These are phyloP conservation scores for Phytophthora kernoviae DNA, from an alignment of 352 stramenopile species.

Conservation along the genomic window DNA sequence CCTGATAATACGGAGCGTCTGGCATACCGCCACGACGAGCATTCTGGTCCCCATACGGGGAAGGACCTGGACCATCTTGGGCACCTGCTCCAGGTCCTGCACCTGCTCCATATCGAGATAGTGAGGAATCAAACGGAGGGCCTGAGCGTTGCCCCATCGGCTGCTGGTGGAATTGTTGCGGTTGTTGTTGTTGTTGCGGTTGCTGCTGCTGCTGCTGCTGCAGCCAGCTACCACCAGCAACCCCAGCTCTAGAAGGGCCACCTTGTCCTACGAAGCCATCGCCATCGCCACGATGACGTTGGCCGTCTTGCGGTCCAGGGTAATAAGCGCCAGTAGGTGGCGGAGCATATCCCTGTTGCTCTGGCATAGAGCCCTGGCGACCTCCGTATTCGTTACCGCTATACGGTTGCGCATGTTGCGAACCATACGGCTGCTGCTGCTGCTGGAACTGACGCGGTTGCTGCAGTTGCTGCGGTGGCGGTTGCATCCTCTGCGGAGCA, in stretches of 20 bases:
- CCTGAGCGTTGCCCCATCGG: slow-evolving; percentile 28
- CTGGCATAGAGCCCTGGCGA: slow-evolving; percentile 26
- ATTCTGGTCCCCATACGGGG: slow-evolving; percentile 20
- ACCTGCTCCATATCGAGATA: slow-evolving; percentile 40
- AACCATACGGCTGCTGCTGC: slow-evolving; percentile 30
- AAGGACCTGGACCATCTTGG: slow-evolving; percentile 14
- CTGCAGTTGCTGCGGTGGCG: slow-evolving; percentile 22
- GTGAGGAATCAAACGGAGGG: slow-evolving; percentile 36
- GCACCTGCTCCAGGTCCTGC: slow-evolving; percentile 15
- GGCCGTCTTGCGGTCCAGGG: slow-evolving; percentile 27
- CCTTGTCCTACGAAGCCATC: slow-evolving; percentile 47
- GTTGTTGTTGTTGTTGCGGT: slow-evolving; percentile 24
- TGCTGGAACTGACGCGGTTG: slow-evolving; percentile 37
- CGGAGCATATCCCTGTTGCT: slow-evolving; percentile 29
- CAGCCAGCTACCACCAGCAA: slow-evolving; percentile 20
- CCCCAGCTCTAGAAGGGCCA: slow-evolving; percentile 36
- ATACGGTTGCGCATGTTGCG: slow-evolving; percentile 26
- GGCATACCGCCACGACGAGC: slow-evolving; percentile 25
- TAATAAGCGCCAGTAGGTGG: slow-evolving; percentile 32
- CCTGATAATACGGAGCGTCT: slow-evolving; percentile 36
- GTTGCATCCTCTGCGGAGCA: slow-evolving; percentile 29
- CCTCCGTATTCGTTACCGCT: slow-evolving; percentile 28
- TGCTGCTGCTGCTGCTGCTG: slow-evolving; percentile 33
- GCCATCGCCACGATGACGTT: slow-evolving; percentile 23
- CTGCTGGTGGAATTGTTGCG: slow-evolving; percentile 25